Evolutionary conservation across 225 moss, liverwort and hornwort species (phyloP).

Genomic region (Straminergon stramineum): DNA sequence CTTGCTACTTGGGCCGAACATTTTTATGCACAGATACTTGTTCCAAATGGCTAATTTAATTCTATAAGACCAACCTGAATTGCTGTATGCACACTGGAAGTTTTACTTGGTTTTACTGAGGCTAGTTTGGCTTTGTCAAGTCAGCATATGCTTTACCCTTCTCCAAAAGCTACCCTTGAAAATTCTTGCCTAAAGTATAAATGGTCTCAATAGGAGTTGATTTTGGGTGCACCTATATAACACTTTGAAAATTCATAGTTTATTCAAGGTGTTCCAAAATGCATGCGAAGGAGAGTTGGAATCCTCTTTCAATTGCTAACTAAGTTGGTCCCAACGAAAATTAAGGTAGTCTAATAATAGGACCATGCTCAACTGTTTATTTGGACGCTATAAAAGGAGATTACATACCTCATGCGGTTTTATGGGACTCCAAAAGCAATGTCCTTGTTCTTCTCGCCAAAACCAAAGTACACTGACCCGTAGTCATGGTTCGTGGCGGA

Average conservation of each 20-base stretch:
- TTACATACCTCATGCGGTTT: not conserved
- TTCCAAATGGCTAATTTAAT: not conserved
- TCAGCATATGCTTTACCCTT: not conserved
- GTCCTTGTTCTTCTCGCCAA: slow-evolving; percentile 76
- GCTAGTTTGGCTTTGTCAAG: not conserved
- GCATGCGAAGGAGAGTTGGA: not conserved
- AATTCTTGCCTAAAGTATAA: not conserved
- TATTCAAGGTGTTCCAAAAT: not conserved
- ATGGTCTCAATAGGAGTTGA: not conserved
- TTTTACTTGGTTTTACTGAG: not conserved
- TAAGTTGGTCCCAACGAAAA: not conserved
- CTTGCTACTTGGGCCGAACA: not conserved
- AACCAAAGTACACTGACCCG: slow-evolving; percentile 87
- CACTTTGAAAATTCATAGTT: not conserved
- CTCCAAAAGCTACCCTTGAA: not conserved
- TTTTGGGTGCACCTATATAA: not conserved
- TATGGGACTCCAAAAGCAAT: slow-evolving; percentile 66
- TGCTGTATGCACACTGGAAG: not conserved
- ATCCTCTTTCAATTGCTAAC: not conserved
- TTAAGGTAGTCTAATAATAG: not conserved
- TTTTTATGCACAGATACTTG: not conserved
- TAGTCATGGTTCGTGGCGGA: slow-evolving; percentile 58
- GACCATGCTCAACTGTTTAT: not conserved
- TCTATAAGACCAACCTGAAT: not conserved
- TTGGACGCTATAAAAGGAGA: not conserved